These are phyloP conservation scores for Raphanus sativus DNA, from an alignment of 345 rosid species.

Conservation along the genomic window DNA sequence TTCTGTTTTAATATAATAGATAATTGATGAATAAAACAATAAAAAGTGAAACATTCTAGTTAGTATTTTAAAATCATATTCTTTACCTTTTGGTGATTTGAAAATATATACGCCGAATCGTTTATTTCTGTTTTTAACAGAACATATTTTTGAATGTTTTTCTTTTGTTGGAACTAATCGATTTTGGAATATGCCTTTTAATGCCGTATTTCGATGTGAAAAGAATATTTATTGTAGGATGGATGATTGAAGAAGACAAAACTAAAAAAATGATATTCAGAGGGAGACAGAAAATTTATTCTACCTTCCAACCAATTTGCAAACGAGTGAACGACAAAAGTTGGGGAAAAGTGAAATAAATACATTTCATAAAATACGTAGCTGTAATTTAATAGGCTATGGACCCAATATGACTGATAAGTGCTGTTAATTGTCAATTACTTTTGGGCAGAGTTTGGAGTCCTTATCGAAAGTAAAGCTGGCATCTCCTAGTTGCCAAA, in stretches of 20 bases:
- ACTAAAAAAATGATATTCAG: background rate
- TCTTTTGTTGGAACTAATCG: background rate
- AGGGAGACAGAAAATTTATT: background rate
- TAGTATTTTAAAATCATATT: background rate
- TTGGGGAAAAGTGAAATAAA: slow-evolving; percentile 8
- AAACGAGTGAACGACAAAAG: slow-evolving; percentile 27
- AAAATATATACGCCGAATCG: background rate
- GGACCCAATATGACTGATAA: slow-evolving; percentile 24
- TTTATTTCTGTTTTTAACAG: background rate
- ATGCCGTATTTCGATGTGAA: background rate
- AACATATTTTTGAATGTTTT: background rate
- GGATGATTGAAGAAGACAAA: slow-evolving; percentile 1
- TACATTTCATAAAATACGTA: slow-evolving; percentile 4
- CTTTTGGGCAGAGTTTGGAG: slow-evolving; percentile 9
- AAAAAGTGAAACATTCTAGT: background rate
- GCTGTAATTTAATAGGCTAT: slow-evolving; percentile 15
- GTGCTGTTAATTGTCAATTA: slow-evolving; percentile 5
- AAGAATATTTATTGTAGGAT: background rate
- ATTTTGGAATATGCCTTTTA: background rate
- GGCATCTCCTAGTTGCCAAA: slow-evolving; percentile 11
- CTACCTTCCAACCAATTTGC: slow-evolving; percentile 2
- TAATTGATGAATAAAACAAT: background rate
- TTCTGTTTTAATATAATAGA: too few relatives aligned
- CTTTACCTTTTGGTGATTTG: background rate
- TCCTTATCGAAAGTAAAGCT: slow-evolving; percentile 18